phyloP scores from a whole-genome alignment of 31 red algal genomes.

The Endocladia muricata region DNA sequence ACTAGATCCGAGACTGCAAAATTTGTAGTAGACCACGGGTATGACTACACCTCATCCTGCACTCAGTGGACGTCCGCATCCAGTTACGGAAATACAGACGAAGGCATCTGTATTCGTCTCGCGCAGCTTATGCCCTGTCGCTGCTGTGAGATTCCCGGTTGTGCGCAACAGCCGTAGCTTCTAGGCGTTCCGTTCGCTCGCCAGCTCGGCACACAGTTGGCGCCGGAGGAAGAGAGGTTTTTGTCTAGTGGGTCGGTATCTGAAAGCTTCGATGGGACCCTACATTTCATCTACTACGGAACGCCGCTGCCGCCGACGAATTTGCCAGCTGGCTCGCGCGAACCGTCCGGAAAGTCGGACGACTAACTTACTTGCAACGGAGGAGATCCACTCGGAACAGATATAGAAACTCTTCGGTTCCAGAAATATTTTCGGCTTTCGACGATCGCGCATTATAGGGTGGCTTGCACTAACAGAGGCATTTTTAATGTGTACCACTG shows the following conservation, averaged over 20 bases:
- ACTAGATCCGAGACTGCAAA: too few species aligned
- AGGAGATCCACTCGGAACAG: background rate
- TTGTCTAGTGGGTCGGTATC: background rate
- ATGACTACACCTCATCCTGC: too few species aligned
- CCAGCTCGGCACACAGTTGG: background rate
- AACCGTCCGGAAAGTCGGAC: background rate
- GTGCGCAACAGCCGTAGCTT: background rate
- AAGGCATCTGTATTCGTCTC: too few species aligned
- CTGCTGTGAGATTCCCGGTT: background rate
- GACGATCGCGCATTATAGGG: background rate
- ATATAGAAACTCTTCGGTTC: background rate
- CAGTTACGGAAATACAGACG: too few species aligned
- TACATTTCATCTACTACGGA: background rate
- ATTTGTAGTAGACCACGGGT: too few species aligned
- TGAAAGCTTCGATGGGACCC: background rate
- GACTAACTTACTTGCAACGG: background rate
- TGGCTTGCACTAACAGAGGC: background rate
- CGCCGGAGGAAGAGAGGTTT: background rate
- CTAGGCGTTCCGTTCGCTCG: background rate
- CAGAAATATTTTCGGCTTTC: background rate
- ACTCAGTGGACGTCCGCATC: too few species aligned
- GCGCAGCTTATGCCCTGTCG: background rate
- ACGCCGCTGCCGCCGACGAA: background rate
- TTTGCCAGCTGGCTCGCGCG: background rate
- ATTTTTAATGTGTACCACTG: constrained; percentile 16